Percentiles rank a stretch among this genome's conserved stretches.
Evolutionary conservation across 2,329 filamentous ascomycete species (phyloP).

Genomic region (Eurotiales sp.): DNA sequence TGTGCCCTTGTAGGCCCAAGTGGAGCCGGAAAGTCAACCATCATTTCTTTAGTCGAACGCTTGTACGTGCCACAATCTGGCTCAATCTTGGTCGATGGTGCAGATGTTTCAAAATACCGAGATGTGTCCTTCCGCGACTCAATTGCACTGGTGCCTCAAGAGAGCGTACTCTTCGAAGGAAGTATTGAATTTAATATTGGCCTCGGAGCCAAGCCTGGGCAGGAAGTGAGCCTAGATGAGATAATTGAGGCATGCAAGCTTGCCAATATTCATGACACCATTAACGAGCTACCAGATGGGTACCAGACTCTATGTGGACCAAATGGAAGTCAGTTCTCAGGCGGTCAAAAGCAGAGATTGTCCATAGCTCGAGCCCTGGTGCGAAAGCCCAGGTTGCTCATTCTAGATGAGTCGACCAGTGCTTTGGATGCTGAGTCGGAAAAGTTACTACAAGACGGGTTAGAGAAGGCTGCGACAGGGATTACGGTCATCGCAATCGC

Average conservation of each 20-base stretch:
- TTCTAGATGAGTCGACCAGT: slow-evolving; percentile 61
- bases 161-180: slow-evolving; percentile 47
- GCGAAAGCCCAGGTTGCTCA: slow-evolving; percentile 51
- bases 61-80: slow-evolving; percentile 53
- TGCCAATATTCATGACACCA: slow-evolving; percentile 68
- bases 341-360: slow-evolving; percentile 57
- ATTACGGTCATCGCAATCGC: slow-evolving; percentile 41
- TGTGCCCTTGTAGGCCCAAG: slow-evolving; percentile 63
- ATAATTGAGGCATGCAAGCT: slow-evolving; percentile 64
- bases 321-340: slow-evolving; percentile 53
- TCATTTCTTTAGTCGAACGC: slow-evolving; percentile 54
- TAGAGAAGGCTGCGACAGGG: slow-evolving; percentile 28
- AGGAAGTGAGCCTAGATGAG: slow-evolving; percentile 55
- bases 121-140: slow-evolving; percentile 40
- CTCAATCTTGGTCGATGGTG: slow-evolving; percentile 50
- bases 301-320: slow-evolving; percentile 61
- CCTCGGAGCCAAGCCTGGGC: slow-evolving; percentile 49
- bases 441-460: slow-evolving; percentile 42
- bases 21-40: slow-evolving; percentile 65
- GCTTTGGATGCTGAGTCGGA: slow-evolving; percentile 56
- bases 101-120: slow-evolving; percentile 41
- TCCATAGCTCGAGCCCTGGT: slow-evolving; percentile 57
- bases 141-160: slow-evolving; percentile 47
- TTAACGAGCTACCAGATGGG: slow-evolving; percentile 58
- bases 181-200: slow-evolving; percentile 46